Evolutionary conservation across 352 stramenopile genomes (phyloP).

Genomic region (Phytophthora citricola): DNA sequence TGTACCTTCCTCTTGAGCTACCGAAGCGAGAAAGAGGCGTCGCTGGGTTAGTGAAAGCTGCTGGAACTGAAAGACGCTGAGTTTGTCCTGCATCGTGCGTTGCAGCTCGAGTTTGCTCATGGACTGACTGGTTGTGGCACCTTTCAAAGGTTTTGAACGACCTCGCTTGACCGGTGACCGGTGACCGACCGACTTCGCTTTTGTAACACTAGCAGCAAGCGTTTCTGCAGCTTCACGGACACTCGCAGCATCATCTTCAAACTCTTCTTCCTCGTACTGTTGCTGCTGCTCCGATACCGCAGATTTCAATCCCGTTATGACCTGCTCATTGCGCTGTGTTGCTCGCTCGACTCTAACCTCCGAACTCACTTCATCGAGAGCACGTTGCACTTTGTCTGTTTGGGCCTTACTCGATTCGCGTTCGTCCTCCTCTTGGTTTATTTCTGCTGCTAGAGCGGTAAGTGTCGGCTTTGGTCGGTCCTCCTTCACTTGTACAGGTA

Average conservation of each 20-base stretch:
- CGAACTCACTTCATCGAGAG: constrained; percentile 28
- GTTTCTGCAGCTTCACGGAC: constrained; percentile 28
- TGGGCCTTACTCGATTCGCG: constrained; percentile 16
- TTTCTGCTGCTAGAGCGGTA: constrained; percentile 40
- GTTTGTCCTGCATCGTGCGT: constrained; percentile 59
- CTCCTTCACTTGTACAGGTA: constrained; percentile 20
- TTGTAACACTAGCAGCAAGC: constrained; percentile 39
- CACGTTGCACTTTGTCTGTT: constrained; percentile 32
- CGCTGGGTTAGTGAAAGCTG: constrained; percentile 67
- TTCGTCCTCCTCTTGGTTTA: constrained; percentile 52
- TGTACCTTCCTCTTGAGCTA: constrained; percentile 29
- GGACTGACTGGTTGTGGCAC: constrained; percentile 22
- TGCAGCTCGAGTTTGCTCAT: constrained; percentile 34
- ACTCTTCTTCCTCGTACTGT: constrained; percentile 55
- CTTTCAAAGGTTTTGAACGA: constrained; percentile 29
- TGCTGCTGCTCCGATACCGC: constrained; percentile 49
- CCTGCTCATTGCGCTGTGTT: constrained; percentile 25
- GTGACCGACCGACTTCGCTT: constrained; percentile 26
- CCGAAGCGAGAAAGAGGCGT: constrained; percentile 66
- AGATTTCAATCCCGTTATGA: constrained; percentile 41
- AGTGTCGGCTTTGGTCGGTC: constrained; percentile 23
- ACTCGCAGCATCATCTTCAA: constrained; percentile 53
- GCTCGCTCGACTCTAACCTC: constrained; percentile 43
- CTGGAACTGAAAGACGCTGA: constrained; percentile 67
- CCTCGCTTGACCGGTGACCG: constrained; percentile 13